Base-by-base conservation (phyloP, 768 basidiomycete genomes). In the Boletus rubropictus region DNA sequence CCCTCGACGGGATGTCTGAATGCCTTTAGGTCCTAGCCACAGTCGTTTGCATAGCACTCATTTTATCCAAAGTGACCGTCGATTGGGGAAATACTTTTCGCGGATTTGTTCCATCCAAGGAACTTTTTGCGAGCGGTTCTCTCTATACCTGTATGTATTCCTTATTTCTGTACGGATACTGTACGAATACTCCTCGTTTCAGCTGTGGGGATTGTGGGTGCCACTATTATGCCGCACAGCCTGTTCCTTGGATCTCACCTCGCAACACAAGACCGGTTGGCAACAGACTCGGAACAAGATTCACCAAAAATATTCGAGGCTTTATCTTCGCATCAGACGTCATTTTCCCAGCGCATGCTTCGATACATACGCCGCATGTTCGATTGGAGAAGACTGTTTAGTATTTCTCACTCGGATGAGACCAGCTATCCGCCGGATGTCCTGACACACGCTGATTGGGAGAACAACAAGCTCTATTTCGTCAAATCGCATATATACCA, bases 151-250 rank as follows among this genome's bases (percentile, higher is more conserved):
- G 85, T 86, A 58, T 35, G 78, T 46, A 11, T n/a, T 28, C 12
- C 17, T 34, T 64, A 7, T 55, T 38, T 14, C 39, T 44, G 24
- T 25, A 25, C 24, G 24, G 8, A 7, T 24, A 24, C 33, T 20
- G 14, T 14, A 51, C 35, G 32, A 44, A 42, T 18, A 2, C 50
- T 67, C 20, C 21, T 44, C 21, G 11, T 42, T 49, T 34, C 50
- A 82, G 81, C 82, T 25, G 79, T 86, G 44, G 86, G 86, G 31
- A 82, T 89, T 41, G 59, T 87, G 1, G 84, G 86, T 25, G 89
- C 90, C 1, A 96, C 90, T 3, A 84, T 92, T 49, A 94, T 94
- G 92, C 92, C 92, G 0, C 92, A 94, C 64, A 85, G 84, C 49
- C 72, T 96, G n/a, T 92, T 88, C 71, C 73, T 96, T 14, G 93